Conservation (phyloP, 148 eudicot species). For the Oxyria digyna region DNA sequence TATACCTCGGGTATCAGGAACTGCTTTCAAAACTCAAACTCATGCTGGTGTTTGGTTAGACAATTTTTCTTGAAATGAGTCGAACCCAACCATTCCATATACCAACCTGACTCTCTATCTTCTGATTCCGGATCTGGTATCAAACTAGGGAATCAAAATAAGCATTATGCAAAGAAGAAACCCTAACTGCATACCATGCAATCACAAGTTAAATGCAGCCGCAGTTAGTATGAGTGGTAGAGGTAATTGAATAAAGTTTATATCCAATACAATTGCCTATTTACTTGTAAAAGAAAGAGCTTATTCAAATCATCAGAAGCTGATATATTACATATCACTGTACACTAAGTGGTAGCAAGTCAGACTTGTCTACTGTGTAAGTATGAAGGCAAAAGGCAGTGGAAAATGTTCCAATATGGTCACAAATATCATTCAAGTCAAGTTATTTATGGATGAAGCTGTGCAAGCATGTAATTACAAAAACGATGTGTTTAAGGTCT, state of each 20-base stretch:
- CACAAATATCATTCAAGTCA: background rate
- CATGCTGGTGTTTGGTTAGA: too few relatives aligned
- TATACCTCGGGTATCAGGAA: too few relatives aligned
- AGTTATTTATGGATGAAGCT: background rate
- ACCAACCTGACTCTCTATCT: too few relatives aligned
- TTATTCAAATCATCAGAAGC: background rate
- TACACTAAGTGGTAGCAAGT: background rate
- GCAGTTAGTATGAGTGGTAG: background rate
- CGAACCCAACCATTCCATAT: too few relatives aligned
- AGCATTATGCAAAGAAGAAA: too few relatives aligned
- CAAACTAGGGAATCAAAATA: too few relatives aligned
- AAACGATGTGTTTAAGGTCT: background rate
- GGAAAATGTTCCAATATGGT: background rate
- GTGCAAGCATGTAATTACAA: constrained; percentile 1
- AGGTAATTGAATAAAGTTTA: background rate
- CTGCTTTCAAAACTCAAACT: too few relatives aligned
- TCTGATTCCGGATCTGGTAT: too few relatives aligned
- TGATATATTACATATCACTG: background rate
- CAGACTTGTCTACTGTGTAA: background rate
- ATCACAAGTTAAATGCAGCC: background rate
- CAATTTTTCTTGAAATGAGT: too few relatives aligned
- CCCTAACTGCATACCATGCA: too few relatives aligned
- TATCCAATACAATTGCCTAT: background rate
- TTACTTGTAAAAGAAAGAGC: too few relatives aligned
- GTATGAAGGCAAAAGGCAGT: background rate